Conservation (phyloP, 164 flowering plant species). For the Kingdonia uniflora region DNA sequence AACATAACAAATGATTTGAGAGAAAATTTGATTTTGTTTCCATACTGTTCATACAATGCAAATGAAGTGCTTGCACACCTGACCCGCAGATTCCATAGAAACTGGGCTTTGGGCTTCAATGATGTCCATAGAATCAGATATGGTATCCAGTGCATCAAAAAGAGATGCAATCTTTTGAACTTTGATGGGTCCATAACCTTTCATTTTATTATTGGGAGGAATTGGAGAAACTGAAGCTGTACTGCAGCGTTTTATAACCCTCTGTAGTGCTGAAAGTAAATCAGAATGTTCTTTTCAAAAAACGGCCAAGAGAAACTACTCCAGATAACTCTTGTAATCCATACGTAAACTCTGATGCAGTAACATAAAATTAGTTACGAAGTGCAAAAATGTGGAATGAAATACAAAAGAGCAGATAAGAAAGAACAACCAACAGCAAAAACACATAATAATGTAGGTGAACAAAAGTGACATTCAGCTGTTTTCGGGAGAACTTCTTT, state of each 20-base stretch:
- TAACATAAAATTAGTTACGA: no score
- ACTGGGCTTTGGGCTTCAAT: constrained; percentile 57
- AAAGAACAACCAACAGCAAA: no score
- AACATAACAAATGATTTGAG: not conserved
- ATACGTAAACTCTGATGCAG: no score
- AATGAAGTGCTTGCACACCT: constrained; percentile 33
- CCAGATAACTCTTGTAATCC: no score
- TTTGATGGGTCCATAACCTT: constrained; percentile 52
- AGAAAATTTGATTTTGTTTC: not conserved
- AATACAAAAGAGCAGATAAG: no score
- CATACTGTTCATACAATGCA: not conserved
- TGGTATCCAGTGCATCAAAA: constrained; percentile 30
- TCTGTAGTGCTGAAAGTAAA: constrained; percentile 52
- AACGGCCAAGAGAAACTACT: no score
- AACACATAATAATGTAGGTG: no score
- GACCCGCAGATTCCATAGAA: constrained; percentile 79
- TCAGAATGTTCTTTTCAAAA: no score
- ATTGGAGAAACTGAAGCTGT: constrained; percentile 37
- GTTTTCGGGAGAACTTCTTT: no score
- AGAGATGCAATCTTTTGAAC: constrained; percentile 39
- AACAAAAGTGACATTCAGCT: no score
- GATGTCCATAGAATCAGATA: constrained; percentile 22
- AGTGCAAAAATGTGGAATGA: no score
- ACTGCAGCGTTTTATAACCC: constrained; percentile 48
- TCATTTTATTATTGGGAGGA: constrained; percentile 45